A percentile compares a stretch with the other conserved stretches of the same genome.
Conservation (phyloP, 768 basidiomycete genomes). For the Naganishia friedmannii region DNA sequence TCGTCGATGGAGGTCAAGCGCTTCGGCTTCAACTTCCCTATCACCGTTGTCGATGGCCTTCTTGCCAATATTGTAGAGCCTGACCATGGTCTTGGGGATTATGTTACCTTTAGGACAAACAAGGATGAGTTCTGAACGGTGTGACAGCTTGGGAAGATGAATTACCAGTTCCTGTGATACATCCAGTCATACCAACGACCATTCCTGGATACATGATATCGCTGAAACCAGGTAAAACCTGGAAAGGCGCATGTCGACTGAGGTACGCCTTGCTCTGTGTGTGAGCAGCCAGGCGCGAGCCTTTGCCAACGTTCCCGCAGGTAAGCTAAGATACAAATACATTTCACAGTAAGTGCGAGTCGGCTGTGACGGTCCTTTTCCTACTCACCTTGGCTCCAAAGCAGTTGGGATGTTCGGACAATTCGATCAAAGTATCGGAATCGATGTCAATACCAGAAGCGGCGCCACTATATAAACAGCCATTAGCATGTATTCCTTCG, state of each 20-base stretch:
- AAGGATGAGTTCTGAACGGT: neutral
- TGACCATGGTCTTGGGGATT: slow-evolving; percentile 54
- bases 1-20: slow-evolving; percentile 50
- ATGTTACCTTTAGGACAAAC: slow-evolving; percentile 43
- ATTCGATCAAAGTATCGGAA: slow-evolving; percentile 67
- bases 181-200: slow-evolving; percentile 63
- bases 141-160: neutral
- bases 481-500: neutral
- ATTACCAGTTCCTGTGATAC: slow-evolving; percentile 58
- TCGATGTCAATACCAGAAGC: slow-evolving; percentile 73
- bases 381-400: slow-evolving; percentile 63
- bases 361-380: too few relatives aligned
- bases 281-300: slow-evolving; percentile 67
- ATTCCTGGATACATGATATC: slow-evolving; percentile 66
- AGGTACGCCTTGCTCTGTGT: slow-evolving; percentile 52
- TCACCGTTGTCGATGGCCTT: slow-evolving; percentile 49
- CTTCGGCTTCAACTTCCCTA: slow-evolving; percentile 43
- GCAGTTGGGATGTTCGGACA: slow-evolving; percentile 77
- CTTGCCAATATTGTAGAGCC: slow-evolving; percentile 49
- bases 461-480: slow-evolving; percentile 41
- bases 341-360: neutral
- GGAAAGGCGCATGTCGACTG: slow-evolving; percentile 44
- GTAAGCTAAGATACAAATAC: slow-evolving; percentile 58
- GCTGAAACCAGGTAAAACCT: slow-evolving; percentile 69
- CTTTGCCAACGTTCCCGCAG: slow-evolving; percentile 79